These are phyloP conservation scores for Phytophthora capsici DNA, from an alignment of 352 stramenopile species.

Conservation along the genomic window DNA sequence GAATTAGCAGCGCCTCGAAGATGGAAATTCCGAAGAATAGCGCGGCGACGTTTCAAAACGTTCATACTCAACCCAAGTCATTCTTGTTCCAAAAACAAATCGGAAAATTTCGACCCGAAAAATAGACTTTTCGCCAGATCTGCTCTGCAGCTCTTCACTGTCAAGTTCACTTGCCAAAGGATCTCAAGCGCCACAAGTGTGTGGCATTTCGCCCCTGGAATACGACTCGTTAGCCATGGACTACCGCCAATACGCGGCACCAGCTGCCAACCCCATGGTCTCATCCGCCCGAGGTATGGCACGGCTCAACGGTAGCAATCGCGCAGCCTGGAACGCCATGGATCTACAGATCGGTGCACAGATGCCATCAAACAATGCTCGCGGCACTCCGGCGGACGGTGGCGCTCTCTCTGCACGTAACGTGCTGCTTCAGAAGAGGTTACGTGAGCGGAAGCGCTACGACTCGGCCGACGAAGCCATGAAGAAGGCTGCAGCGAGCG, in stretches of 20 bases:
- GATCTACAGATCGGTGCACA: conserved; percentile 49
- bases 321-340: conserved; percentile 53
- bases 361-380: conserved; percentile 20
- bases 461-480: conserved; percentile 88
- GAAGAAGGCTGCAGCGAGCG: conserved; percentile 48
- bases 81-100: background rate
- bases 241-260: conserved; percentile 11
- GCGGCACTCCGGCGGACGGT: conserved; percentile 27
- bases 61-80: conserved; percentile 18
- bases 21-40: conserved; percentile 22
- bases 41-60: conserved; percentile 16
- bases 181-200: conserved; percentile 6
- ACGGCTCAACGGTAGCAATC: conserved; percentile 45
- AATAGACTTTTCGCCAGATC: conserved; percentile 15
- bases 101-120: conserved; percentile 1
- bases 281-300: conserved; percentile 35
- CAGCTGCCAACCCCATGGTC: conserved; percentile 15
- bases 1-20: conserved; percentile 13
- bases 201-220: conserved; percentile 3
- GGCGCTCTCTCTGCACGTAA: conserved; percentile 77
- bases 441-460: conserved; percentile 81
- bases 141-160: conserved; percentile 10
- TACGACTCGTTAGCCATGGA: conserved; percentile 19
- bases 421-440: conserved; percentile 74
- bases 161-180: conserved; percentile 5